A percentile compares a stretch with the other conserved stretches of the same genome.
Conservation (phyloP, 768 basidiomycete genomes). For the Lactifluus volemus region DNA sequence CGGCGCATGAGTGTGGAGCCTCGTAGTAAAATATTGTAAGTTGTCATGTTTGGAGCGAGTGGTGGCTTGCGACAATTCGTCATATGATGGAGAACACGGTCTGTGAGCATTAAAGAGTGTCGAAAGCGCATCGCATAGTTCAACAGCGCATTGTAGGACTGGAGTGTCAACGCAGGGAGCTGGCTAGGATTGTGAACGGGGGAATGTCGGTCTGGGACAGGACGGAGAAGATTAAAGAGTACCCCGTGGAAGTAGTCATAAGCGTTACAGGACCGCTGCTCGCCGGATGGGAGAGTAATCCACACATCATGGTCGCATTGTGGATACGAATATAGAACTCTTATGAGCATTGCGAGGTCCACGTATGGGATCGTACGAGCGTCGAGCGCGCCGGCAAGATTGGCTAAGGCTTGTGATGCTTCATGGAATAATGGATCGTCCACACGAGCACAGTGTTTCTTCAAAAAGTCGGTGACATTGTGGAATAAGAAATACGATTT, state of each 20-base stretch:
- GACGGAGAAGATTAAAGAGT: constrained; percentile 22
- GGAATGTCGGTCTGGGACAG: constrained; percentile 1
- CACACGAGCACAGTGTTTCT: constrained; percentile 8
- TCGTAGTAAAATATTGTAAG: constrained; percentile 53
- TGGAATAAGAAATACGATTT: background rate
- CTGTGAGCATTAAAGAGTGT: constrained; percentile 40
- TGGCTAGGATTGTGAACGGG: background rate
- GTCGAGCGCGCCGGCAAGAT: constrained; percentile 12
- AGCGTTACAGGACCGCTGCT: constrained; percentile 18
- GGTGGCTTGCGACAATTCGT: constrained; percentile 31
- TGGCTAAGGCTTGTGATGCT: constrained; percentile 17
- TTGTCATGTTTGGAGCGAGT: constrained; percentile 39
- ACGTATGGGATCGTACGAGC: background rate
- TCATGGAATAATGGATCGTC: constrained; percentile 14
- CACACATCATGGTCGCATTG: constrained; percentile 22
- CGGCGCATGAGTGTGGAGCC: constrained; percentile 42
- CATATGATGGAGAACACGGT: constrained; percentile 49
- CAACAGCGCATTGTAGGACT: constrained; percentile 52
- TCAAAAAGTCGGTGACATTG: constrained; percentile 16
- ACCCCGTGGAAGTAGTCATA: constrained; percentile 28
- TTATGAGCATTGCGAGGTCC: constrained; percentile 15
- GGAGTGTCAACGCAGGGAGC: constrained; percentile 30
- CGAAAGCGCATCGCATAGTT: constrained; percentile 58
- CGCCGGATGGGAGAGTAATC: constrained; percentile 14
- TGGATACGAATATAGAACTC: constrained; percentile 20